Evolutionary conservation across 345 rosid species (phyloP).

Genomic region (Hirschfeldia incana): DNA sequence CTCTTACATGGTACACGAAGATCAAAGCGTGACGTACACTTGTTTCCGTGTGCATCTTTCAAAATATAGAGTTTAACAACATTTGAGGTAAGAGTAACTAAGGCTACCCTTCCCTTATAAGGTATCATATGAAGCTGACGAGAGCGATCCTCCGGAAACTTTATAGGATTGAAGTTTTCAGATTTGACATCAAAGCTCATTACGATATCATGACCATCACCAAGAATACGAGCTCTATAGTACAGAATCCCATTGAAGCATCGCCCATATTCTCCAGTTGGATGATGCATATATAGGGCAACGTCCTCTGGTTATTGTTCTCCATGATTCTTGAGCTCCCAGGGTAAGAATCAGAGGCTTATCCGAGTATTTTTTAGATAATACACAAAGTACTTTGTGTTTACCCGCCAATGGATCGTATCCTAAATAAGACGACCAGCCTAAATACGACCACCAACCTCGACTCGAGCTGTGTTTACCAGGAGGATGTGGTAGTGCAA

Average conservation of each 20-base stretch:
- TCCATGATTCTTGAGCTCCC: not conserved
- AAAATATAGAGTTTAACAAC: not conserved
- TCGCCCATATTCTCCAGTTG: no score
- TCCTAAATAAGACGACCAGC: no score
- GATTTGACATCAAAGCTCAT: not conserved
- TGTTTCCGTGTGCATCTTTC: not conserved
- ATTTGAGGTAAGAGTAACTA: not conserved
- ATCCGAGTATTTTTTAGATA: not conserved
- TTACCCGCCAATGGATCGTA: no score
- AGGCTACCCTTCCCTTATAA: conserved; percentile 12
- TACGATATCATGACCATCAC: not conserved
- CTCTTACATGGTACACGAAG: not conserved
- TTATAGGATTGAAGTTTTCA: not conserved
- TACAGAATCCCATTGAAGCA: conserved; percentile 8
- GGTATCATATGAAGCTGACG: not conserved
- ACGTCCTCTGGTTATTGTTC: not conserved
- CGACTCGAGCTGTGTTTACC: no score
- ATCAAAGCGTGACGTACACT: not conserved
- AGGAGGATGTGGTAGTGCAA: no score
- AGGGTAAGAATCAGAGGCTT: not conserved
- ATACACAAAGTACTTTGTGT: no score
- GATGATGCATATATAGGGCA: not conserved
- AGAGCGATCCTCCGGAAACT: not conserved
- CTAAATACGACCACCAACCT: no score
- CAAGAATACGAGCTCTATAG: not conserved